A percentile compares a stretch with the other conserved stretches of the same genome.
phyloP scores from a whole-genome alignment of 192 early-diverging fungal species.

The Podila epigama region DNA sequence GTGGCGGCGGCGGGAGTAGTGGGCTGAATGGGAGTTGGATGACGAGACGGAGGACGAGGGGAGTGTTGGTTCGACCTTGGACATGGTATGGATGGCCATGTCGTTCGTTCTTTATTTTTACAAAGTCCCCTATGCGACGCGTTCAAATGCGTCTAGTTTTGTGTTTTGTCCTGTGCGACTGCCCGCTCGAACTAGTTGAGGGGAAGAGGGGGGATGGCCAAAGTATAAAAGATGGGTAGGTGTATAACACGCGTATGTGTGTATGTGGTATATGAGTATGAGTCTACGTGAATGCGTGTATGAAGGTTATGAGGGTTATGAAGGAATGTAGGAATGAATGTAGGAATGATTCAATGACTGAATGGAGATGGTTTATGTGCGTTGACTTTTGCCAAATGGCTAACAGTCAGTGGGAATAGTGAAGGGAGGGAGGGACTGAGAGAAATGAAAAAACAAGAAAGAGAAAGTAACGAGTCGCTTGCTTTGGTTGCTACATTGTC shows the following conservation, averaged over 20 bases:
- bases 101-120: no score
- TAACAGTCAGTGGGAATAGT: background rate
- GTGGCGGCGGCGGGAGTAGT: background rate
- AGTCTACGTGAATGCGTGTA: no score
- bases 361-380: background rate
- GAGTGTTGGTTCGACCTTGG: background rate
- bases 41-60: background rate
- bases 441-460: background rate
- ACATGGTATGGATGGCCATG: background rate
- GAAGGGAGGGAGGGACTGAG: background rate
- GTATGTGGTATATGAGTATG: background rate
- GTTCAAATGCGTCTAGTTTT: background rate
- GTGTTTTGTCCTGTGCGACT: background rate
- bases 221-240: background rate
- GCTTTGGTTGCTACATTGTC: no score
- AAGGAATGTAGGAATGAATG: background rate
- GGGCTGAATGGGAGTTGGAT: background rate
- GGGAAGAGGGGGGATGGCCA: background rate
- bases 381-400: background rate
- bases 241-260: background rate
- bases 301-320: background rate
- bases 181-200: no score
- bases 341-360: background rate
- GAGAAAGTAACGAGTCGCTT: background rate
- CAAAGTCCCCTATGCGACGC: no score